Conservation (phyloP, 2,329 filamentous ascomycete species). For the Diaporthe sp. region DNA sequence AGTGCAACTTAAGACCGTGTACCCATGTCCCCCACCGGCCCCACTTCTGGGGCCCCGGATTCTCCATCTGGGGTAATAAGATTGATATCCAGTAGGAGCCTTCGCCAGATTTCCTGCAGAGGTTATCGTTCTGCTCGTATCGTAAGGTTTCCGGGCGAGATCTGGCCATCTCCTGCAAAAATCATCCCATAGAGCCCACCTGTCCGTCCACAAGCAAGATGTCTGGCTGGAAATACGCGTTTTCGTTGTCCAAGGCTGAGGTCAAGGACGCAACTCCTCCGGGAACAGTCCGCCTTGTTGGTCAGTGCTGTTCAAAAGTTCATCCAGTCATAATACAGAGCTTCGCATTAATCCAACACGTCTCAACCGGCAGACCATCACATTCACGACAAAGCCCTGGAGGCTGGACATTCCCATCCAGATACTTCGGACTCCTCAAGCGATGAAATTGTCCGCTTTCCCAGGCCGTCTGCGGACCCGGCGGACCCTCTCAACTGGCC, state of each 20-base stretch:
- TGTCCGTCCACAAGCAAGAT: background rate
- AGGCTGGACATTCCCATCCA: background rate
- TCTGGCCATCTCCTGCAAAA: background rate
- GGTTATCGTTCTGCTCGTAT: background rate
- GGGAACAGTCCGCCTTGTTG: slow-evolving; percentile 19
- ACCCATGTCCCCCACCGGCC: slow-evolving; percentile 20
- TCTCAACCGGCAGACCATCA: slow-evolving; percentile 2
- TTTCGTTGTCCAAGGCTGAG: slow-evolving; percentile 13
- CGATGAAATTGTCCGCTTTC: slow-evolving; percentile 14
- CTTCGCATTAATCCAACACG: background rate
- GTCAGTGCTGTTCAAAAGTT: background rate
- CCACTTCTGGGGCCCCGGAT: slow-evolving; percentile 12
- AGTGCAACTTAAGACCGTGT: slow-evolving; percentile 3
- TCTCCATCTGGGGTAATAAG: slow-evolving; percentile 17
- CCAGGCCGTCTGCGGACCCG: slow-evolving; percentile 9
- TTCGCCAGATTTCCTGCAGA: background rate
- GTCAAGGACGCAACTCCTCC: slow-evolving; percentile 20
- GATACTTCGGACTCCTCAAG: background rate
- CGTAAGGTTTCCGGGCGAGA: slow-evolving; percentile 13
- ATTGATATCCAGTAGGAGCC: slow-evolving; percentile 1
- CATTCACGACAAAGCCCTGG: slow-evolving; percentile 3
- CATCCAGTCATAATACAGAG: background rate
- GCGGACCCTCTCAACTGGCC: slow-evolving; percentile 17
- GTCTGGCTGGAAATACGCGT: slow-evolving; percentile 16
- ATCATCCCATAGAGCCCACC: background rate